These are phyloP conservation scores for Fusarium sp. DNA, from an alignment of 2,329 filamentous ascomycete genomes.

Conservation along the genomic window DNA sequence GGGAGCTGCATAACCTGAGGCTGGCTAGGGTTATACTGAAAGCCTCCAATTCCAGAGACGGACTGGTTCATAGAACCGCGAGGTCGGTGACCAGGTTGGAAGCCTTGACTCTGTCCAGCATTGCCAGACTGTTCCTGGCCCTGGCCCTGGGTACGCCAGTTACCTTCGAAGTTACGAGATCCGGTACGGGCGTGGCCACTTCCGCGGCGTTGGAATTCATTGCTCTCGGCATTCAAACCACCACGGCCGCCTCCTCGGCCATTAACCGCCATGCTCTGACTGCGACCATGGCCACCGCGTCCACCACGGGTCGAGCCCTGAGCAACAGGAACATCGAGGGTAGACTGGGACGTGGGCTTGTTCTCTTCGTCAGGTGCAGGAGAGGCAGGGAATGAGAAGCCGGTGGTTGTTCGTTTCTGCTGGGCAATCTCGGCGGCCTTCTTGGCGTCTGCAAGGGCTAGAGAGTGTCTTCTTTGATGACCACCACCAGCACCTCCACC, in stretches of 20 bases:
- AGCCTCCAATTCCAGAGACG: constrained; percentile 83
- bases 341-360: constrained; percentile 50
- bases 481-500: constrained; percentile 76
- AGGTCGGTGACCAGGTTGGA: constrained; percentile 91
- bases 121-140: constrained; percentile 68
- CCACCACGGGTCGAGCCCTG: constrained; percentile 64
- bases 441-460: constrained; percentile 95
- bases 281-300: constrained; percentile 75
- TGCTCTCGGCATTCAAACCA: constrained; percentile 66
- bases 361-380: constrained; percentile 68
- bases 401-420: constrained; percentile 93
- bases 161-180: constrained; percentile 96
- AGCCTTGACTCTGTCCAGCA: constrained; percentile 73
- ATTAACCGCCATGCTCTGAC: constrained; percentile 90
- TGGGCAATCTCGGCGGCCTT: constrained; percentile 97
- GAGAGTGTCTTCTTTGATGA: constrained; percentile 92
- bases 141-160: constrained; percentile 87
- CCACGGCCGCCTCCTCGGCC: constrained; percentile 78
- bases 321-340: constrained; percentile 52
- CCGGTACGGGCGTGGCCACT: constrained; percentile 84
- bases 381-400: constrained; percentile 89
- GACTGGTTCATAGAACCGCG: constrained; percentile 90
- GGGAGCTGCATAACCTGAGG: constrained; percentile 89
- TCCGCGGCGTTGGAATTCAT: constrained; percentile 80
- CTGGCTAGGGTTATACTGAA: constrained; percentile 86